Evolutionary conservation across 2,329 filamentous ascomycete genomes (phyloP).

Genomic region (Pyrenophora teres): DNA sequence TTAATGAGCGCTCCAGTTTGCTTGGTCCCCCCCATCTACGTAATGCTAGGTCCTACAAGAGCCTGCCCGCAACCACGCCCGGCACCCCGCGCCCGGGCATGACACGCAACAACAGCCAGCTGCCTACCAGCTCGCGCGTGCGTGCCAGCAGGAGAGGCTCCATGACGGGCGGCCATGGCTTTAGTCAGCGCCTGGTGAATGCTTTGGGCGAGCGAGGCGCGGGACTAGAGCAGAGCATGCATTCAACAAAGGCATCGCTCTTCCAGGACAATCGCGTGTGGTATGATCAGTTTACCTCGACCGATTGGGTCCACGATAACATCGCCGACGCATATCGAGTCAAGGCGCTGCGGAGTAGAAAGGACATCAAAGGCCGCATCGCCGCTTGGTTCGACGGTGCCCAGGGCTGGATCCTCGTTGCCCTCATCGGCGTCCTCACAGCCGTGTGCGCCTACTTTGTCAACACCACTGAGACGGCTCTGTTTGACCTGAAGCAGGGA

Average conservation of each 20-base stretch:
- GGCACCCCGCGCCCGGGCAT: constrained; percentile 50
- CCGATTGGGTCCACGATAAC: constrained; percentile 97
- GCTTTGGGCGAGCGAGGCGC: constrained; percentile 60
- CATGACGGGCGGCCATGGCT: constrained; percentile 36
- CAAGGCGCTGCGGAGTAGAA: constrained; percentile 78
- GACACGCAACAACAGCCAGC: constrained; percentile 46
- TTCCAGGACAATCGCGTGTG: constrained; percentile 86
- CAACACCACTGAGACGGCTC: constrained; percentile 79
- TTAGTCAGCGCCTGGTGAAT: constrained; percentile 59
- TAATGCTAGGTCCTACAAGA: constrained; percentile 49
- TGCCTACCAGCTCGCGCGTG: constrained; percentile 37
- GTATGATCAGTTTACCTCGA: constrained; percentile 98
- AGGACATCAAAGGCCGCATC: constrained; percentile 81
- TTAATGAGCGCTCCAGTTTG: constrained; percentile 56
- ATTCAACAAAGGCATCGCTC: constrained; percentile 68
- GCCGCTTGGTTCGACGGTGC: constrained; percentile 79
- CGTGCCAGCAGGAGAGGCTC: constrained; percentile 42
- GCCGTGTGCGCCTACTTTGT: constrained; percentile 87
- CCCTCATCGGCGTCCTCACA: constrained; percentile 83
- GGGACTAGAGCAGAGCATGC: constrained; percentile 58
- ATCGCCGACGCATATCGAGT: constrained; percentile 92
- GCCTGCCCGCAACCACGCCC: constrained; percentile 46
- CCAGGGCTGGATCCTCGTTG: constrained; percentile 93
- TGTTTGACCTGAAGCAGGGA: constrained; percentile 91
- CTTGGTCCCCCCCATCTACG: constrained; percentile 46